Evolutionary conservation across 1,284 basidiomycete species (phyloP).

Genomic region (Singerocomus rubriflavus): DNA sequence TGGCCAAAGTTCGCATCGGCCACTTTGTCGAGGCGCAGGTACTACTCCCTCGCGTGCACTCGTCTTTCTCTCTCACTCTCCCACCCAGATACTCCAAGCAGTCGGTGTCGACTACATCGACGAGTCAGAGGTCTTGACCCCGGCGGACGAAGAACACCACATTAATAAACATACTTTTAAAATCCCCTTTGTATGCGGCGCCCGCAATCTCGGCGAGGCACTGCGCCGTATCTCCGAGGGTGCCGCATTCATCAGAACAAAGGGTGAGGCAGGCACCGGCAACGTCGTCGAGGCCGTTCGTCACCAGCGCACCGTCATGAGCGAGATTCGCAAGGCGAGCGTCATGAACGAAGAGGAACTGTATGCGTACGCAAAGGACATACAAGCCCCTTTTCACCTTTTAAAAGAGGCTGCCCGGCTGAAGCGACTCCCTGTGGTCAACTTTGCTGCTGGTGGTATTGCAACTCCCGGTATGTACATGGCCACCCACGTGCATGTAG

Average conservation of each 20-base stretch:
- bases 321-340: slow-evolving; percentile 84
- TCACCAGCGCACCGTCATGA: slow-evolving; percentile 82
- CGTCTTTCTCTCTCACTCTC: neutral
- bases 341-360: slow-evolving; percentile 95
- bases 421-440: slow-evolving; percentile 92
- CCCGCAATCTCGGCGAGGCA: slow-evolving; percentile 85
- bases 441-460: slow-evolving; percentile 95
- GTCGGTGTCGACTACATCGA: slow-evolving; percentile 99
- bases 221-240: slow-evolving; percentile 96
- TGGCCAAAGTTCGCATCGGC: slow-evolving; percentile 95
- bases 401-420: slow-evolving; percentile 94
- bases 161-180: slow-evolving; percentile 92
- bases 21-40: slow-evolving; percentile 97
- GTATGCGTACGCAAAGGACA: slow-evolving; percentile 91
- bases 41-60: slow-evolving; percentile 9
- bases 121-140: slow-evolving; percentile 94
- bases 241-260: slow-evolving; percentile 95
- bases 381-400: slow-evolving; percentile 95
- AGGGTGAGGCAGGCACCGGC: slow-evolving; percentile 96
- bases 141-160: slow-evolving; percentile 88
- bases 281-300: slow-evolving; percentile 98
- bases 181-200: slow-evolving; percentile 83
- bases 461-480: slow-evolving; percentile 80
- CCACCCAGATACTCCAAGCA: slow-evolving; percentile 79
- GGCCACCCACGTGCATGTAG: neutral